Base-by-base conservation (phyloP, 1,139 yeast species). In the Nakaseomyces uthaithaninus region DNA sequence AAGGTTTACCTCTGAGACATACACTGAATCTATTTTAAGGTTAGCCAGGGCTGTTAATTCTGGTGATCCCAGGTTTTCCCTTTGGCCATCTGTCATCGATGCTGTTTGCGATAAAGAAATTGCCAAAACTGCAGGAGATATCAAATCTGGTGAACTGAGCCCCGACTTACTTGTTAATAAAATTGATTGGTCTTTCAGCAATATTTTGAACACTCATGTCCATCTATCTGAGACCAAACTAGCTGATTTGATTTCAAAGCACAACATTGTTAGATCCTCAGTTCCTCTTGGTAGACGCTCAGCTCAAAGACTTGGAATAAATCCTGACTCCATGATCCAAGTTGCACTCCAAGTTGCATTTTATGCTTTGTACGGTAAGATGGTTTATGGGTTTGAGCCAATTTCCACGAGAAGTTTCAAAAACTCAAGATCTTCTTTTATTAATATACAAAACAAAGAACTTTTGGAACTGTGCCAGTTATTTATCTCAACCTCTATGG, bases 141-240 rank as follows among this genome's bases (percentile, higher is more conserved):
- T 45, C 4, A 30, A 36, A 5, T 35, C 43, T 19, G 35, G 35
- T 4, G 50, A 53, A 26, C 74, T 74, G 7, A 45, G 45, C 28
- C 49, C 49, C 7, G 37, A 37, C 20, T 37, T 30, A 2, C 51
- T 84, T 79, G 18, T 65, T 8, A 47, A 52, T 5, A 64, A 65
- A 45, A 57, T 82, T 37, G 55, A 59, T 10, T 76, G 84, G 67
- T 64, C 66, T 15, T 66, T 73, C 45, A 72, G 80, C 20, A 64
- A 68, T 16, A 71, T 69, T 37, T 48, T 68, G 39, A 59, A 61
- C 41, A 74, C 82, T 24, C 62, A 61, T 34, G 54, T 67, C 19
- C 87, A 78, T 59, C 65, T 80, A 30, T 78, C 87, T 1, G 91
- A 82, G 55, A 82, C 89, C 0, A 70, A 87, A 48, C 64, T 82